These are phyloP conservation scores for Malania oleifera DNA, from an alignment of 164 flowering plant genomes.

Conservation along the genomic window DNA sequence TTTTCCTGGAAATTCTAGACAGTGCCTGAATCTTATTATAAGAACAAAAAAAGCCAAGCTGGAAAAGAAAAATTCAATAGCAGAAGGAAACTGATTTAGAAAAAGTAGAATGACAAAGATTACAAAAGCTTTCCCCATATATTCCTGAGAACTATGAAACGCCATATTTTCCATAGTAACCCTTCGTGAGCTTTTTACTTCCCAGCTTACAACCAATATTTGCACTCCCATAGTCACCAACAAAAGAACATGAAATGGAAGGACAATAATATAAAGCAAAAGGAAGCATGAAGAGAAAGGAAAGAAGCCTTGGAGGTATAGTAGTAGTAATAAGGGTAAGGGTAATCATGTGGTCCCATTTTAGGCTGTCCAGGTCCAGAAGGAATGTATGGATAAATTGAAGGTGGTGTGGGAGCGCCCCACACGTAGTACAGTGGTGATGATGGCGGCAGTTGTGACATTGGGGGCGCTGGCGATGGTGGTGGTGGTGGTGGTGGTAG, in stretches of 20 bases:
- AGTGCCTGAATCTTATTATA: no score
- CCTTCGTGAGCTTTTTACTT: no score
- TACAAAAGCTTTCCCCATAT: no score
- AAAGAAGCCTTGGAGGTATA: slow-evolving; percentile 31
- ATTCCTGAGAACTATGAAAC: no score
- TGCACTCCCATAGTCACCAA: no score
- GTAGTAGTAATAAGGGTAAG: slow-evolving; percentile 46
- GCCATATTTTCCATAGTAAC: no score
- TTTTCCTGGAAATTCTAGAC: no score
- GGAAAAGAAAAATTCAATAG: no score
- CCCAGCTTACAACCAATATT: no score
- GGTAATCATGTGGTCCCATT: slow-evolving; percentile 13
- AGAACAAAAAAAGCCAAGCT: no score
- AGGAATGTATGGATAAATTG: slow-evolving; percentile 13
- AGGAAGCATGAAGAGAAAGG: slow-evolving; percentile 8
- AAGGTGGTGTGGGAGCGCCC: slow-evolving; percentile 22
- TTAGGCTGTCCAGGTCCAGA: slow-evolving; percentile 15
- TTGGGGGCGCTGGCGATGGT: slow-evolving; percentile 5
- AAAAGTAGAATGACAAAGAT: no score
- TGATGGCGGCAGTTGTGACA: slow-evolving; percentile 9
- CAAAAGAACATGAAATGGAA: slow-evolving; percentile 12
- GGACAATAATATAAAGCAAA: slow-evolving; percentile 8
- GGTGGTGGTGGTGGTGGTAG: slow-evolving; percentile 7
- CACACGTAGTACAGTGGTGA: background rate
- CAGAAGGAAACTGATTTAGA: no score